phyloP scores from a whole-genome alignment of 2,329 filamentous ascomycete species.

The Colletotrichum lindemuthianum region DNA sequence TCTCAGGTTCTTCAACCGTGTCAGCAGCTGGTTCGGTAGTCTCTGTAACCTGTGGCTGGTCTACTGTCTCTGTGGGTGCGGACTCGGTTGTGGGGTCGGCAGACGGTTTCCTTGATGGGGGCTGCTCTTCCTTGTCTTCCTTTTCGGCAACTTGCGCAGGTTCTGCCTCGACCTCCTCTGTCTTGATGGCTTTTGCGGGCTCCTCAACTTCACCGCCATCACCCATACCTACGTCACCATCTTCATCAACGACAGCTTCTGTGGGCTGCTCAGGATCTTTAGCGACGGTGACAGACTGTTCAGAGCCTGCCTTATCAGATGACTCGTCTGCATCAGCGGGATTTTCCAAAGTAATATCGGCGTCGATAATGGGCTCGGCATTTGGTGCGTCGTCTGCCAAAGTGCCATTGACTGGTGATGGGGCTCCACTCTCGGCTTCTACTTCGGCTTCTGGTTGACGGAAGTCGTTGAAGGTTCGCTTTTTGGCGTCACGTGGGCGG shows the following conservation, averaged over 20 bases:
- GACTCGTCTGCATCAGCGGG: constrained; percentile 42
- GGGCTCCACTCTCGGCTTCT: constrained; percentile 50
- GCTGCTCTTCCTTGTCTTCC: constrained; percentile 39
- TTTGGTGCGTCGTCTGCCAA: constrained; percentile 44
- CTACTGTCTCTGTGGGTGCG: constrained; percentile 36
- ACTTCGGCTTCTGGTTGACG: constrained; percentile 52
- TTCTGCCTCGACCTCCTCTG: constrained; percentile 50
- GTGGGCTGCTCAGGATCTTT: constrained; percentile 27
- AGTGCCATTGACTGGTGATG: constrained; percentile 49
- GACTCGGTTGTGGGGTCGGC: constrained; percentile 24
- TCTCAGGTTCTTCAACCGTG: neutral
- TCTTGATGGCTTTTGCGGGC: constrained; percentile 48
- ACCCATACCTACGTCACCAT: constrained; percentile 64
- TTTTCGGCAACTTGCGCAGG: constrained; percentile 43
- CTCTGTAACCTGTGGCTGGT: constrained; percentile 33
- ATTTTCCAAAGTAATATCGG: constrained; percentile 44
- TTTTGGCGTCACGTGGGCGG: constrained; percentile 54
- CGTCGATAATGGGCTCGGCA: constrained; percentile 39
- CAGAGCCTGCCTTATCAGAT: constrained; percentile 14
- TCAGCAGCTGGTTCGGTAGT: constrained; percentile 30
- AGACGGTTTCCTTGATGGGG: constrained; percentile 25
- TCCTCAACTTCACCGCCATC: constrained; percentile 47
- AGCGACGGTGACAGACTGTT: constrained; percentile 26
- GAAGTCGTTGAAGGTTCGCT: constrained; percentile 64
- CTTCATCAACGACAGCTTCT: constrained; percentile 52